Conservation (phyloP, 768 basidiomycete species). For the Leccinum disarticulatum region DNA sequence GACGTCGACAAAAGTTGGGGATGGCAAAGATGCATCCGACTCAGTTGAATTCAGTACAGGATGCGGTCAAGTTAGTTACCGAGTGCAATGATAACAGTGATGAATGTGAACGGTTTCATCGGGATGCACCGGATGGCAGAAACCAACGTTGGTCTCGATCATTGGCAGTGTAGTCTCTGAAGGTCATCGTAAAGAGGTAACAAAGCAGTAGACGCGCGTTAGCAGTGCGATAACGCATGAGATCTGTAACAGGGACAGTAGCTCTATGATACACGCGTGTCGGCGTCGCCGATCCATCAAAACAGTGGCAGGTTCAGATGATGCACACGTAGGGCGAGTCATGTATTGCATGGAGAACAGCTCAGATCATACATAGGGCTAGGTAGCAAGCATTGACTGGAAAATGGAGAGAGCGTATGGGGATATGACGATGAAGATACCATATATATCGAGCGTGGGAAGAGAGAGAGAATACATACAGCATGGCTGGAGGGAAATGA, state of each 20-base stretch:
- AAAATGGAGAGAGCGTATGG: conserved; percentile 3
- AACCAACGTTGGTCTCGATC: conserved; percentile 15
- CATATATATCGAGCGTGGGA: conserved; percentile 15
- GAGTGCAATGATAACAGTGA: conserved; percentile 5
- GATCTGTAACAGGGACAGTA: conserved; percentile 13
- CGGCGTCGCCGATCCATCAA: conserved; percentile 17
- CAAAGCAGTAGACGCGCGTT: conserved; percentile 1
- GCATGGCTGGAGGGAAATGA: conserved; percentile 6
- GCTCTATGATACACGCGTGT: neutral
- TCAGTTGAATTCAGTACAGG: conserved; percentile 2
- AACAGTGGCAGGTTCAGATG: neutral
- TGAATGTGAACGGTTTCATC: conserved; percentile 13
- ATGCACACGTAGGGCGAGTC: neutral
- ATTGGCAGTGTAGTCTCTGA: conserved; percentile 14
- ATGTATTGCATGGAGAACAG: neutral
- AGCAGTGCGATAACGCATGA: conserved; percentile 1
- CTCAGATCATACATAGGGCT: neutral
- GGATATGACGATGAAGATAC: neutral
- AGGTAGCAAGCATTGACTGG: neutral
- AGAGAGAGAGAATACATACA: conserved; percentile 5
- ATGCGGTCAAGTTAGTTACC: conserved; percentile 10
- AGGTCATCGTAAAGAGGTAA: neutral
- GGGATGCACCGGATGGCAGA: conserved; percentile 12
- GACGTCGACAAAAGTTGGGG: conserved; percentile 11
- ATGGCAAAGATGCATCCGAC: neutral